Evolutionary conservation across 495 filamentous ascomycete species (phyloP).

Genomic region (Usnea hakonensis): DNA sequence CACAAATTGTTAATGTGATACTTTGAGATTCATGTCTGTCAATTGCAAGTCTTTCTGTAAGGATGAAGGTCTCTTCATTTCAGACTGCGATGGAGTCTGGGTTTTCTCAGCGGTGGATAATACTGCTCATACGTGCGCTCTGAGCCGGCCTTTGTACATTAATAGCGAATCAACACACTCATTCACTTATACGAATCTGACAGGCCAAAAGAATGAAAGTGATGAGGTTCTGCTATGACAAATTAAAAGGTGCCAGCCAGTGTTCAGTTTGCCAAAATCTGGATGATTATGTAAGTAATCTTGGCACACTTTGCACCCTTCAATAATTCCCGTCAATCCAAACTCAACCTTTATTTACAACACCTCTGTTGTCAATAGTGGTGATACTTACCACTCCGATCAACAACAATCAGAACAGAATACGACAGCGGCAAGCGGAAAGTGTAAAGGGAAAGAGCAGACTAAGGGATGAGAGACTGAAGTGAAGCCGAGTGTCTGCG

Average conservation of each 20-base stretch:
- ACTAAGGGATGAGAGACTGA: conserved; percentile 4
- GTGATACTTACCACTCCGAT: conserved; percentile 6
- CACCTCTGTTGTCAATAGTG: not conserved
- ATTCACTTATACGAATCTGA: not conserved
- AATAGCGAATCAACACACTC: conserved; percentile 10
- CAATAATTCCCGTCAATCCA: conserved; percentile 10
- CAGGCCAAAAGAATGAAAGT: not conserved
- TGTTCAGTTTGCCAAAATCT: too few relatives aligned
- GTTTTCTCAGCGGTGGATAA: not conserved
- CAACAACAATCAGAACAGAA: not conserved
- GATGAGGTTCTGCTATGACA: not conserved
- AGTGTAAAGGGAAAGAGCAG: not conserved
- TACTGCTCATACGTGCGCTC: not conserved
- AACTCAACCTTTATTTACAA: conserved; percentile 14
- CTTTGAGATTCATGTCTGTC: conserved; percentile 27
- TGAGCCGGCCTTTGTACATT: conserved; percentile 3
- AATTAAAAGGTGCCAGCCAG: too few relatives aligned
- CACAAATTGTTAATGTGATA: conserved; percentile 30
- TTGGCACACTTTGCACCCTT: conserved; percentile 7
- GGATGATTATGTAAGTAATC: conserved; percentile 12
- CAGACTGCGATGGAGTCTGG: not conserved
- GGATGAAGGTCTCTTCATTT: not conserved
- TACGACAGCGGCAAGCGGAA: not conserved
- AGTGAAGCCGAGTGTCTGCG: conserved; percentile 1
- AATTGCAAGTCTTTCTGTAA: not conserved